These are phyloP conservation scores for Cyberlindnera nakhonratchasimensis DNA, from an alignment of 805 yeast genomes.

Conservation along the genomic window DNA sequence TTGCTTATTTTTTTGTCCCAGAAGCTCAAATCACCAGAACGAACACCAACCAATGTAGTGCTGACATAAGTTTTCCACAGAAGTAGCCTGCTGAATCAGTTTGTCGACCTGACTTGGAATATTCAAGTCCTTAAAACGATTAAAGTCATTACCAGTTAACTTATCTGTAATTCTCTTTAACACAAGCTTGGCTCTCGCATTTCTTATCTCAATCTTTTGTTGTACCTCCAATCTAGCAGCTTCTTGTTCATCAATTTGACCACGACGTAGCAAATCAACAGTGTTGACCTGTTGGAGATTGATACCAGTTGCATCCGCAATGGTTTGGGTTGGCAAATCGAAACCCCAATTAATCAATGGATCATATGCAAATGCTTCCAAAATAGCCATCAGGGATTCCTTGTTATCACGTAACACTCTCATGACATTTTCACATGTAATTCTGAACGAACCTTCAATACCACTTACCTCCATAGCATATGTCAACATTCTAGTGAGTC, in stretches of 20 bases:
- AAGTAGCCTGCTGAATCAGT: conserved; percentile 92
- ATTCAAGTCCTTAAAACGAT: conserved; percentile 62
- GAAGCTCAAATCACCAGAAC: conserved; percentile 61
- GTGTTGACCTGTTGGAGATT: conserved; percentile 64
- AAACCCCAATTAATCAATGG: conserved; percentile 99
- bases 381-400: conserved; percentile 95
- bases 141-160: conserved; percentile 90
- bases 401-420: conserved; percentile 87
- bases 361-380: conserved; percentile 98
- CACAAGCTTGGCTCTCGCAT: conserved; percentile 88
- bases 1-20: background rate
- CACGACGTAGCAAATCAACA: conserved; percentile 65
- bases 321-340: conserved; percentile 80
- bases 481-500: conserved; percentile 93
- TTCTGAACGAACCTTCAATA: conserved; percentile 94
- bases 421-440: conserved; percentile 97
- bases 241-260: conserved; percentile 74
- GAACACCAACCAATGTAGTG: conserved; percentile 99
- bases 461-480: conserved; percentile 99
- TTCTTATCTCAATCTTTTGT: conserved; percentile 68
- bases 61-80: conserved; percentile 92
- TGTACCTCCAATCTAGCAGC: conserved; percentile 67
- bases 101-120: conserved; percentile 91
- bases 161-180: conserved; percentile 88
- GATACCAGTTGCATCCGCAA: conserved; percentile 70